These are phyloP conservation scores for Vitis cinerea DNA, from an alignment of 164 flowering plant species.

Conservation along the genomic window DNA sequence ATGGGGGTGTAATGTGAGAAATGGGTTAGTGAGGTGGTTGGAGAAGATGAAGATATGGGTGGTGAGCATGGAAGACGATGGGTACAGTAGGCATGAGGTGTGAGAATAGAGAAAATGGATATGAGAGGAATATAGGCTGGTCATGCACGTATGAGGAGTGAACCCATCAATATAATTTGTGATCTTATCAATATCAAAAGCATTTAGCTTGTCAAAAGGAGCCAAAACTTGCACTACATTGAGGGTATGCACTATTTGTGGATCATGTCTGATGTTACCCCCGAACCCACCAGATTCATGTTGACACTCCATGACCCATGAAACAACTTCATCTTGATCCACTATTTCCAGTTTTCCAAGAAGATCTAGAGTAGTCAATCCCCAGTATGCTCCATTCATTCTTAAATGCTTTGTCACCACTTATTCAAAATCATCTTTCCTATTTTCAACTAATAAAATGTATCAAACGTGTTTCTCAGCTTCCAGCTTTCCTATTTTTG, in stretches of 20 bases:
- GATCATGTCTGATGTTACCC: constrained; percentile 91
- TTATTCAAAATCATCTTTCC: constrained; percentile 69
- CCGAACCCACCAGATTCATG: constrained; percentile 92
- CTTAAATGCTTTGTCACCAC: constrained; percentile 87
- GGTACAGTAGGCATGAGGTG: no score
- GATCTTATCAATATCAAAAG: constrained; percentile 66
- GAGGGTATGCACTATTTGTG: constrained; percentile 74
- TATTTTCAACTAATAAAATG: constrained; percentile 79
- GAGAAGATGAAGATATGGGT: no score
- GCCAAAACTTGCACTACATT: constrained; percentile 89
- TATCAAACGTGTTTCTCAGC: constrained; percentile 66
- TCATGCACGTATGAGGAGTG: no score
- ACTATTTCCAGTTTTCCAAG: constrained; percentile 64
- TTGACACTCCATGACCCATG: constrained; percentile 86
- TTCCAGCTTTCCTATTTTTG: constrained; percentile 64
- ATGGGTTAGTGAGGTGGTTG: no score
- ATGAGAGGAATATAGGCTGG: no score
- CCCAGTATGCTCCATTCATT: constrained; percentile 93
- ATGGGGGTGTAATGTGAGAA: no score
- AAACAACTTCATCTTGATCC: constrained; percentile 64
- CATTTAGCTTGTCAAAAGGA: constrained; percentile 71
- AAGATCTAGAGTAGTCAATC: constrained; percentile 77
- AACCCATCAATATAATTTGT: constrained; percentile 52
- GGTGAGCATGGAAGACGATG: no score
- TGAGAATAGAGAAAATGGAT: no score